phyloP scores from a whole-genome alignment of 768 basidiomycete species.

The Daedaleopsis nitida region DNA sequence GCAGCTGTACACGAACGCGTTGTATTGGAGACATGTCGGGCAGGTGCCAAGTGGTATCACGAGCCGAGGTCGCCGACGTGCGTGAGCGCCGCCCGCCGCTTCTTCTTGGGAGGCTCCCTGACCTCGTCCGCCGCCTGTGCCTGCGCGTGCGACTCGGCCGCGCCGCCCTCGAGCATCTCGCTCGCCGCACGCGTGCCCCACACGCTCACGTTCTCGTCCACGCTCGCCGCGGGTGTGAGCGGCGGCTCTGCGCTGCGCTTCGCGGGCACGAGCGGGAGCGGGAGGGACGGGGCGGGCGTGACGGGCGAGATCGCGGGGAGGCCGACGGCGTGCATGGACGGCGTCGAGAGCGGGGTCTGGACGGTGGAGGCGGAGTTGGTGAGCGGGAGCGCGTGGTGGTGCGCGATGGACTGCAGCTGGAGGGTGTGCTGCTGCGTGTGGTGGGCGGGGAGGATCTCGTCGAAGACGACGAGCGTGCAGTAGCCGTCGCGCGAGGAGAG shows the following conservation, averaged over 20 bases:
- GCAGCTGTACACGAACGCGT: background rate
- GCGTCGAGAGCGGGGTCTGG: slow-evolving; percentile 30
- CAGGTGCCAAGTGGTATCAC: background rate
- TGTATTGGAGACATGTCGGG: no score
- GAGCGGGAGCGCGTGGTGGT: slow-evolving; percentile 61
- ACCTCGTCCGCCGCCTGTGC: slow-evolving; percentile 30
- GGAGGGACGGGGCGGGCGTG: slow-evolving; percentile 16
- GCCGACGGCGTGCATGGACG: slow-evolving; percentile 25
- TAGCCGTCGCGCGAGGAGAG: slow-evolving; percentile 95
- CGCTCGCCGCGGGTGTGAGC: slow-evolving; percentile 33
- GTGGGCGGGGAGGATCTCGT: slow-evolving; percentile 87
- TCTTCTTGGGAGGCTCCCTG: slow-evolving; percentile 79
- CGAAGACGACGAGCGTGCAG: slow-evolving; percentile 93
- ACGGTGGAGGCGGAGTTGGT: slow-evolving; percentile 22
- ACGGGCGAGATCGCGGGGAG: slow-evolving; percentile 25
- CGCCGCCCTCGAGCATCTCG: background rate
- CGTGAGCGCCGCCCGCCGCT: slow-evolving; percentile 77
- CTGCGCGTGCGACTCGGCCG: slow-evolving; percentile 26
- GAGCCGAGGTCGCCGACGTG: slow-evolving; percentile 56
- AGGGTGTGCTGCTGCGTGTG: slow-evolving; percentile 90
- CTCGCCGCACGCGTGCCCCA: background rate
- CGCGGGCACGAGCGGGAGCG: slow-evolving; percentile 15
- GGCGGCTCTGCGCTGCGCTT: slow-evolving; percentile 41
- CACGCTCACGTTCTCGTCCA: slow-evolving; percentile 25
- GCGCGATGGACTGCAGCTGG: slow-evolving; percentile 89